phyloP scores from a whole-genome alignment of 352 stramenopile genomes.

The Aphanomyces invadans region DNA sequence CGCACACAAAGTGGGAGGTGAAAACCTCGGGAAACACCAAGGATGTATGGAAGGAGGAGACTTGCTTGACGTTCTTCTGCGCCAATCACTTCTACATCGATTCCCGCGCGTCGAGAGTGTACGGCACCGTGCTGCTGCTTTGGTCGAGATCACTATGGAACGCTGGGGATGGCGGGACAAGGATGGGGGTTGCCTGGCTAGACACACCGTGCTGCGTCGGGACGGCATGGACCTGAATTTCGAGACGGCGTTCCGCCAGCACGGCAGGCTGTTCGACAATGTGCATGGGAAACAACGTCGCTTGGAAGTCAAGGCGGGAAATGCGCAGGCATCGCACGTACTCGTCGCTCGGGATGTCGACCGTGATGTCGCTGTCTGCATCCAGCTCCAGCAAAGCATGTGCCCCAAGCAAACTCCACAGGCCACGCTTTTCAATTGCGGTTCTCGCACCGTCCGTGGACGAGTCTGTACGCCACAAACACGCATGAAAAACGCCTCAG shows the following conservation, averaged over 20 bases:
- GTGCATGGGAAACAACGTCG: constrained; percentile 21
- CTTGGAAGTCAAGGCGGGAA: constrained; percentile 20
- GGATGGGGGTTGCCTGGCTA: too few species aligned
- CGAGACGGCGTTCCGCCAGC: constrained; percentile 6
- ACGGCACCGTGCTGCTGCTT: neutral
- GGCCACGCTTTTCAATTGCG: neutral
- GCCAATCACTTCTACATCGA: neutral
- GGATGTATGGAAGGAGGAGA: too few species aligned
- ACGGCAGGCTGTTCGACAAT: constrained; percentile 7
- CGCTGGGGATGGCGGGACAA: neutral
- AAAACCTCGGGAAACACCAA: too few species aligned
- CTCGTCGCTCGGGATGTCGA: constrained; percentile 1
- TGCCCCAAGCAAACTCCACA: constrained; percentile 11
- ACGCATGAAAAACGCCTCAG: neutral
- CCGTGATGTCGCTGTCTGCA: constrained; percentile 14
- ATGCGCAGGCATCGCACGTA: constrained; percentile 11
- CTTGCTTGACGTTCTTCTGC: too few species aligned
- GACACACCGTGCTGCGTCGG: neutral
- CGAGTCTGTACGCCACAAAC: too few species aligned
- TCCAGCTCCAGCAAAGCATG: neutral
- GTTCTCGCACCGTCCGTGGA: neutral
- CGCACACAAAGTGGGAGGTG: too few species aligned
- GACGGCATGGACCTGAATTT: constrained; percentile 8
- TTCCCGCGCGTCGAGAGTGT: neutral
- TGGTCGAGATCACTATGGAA: neutral